phyloP scores from a whole-genome alignment of 331 rosid species.

The Acacia pycnantha region DNA sequence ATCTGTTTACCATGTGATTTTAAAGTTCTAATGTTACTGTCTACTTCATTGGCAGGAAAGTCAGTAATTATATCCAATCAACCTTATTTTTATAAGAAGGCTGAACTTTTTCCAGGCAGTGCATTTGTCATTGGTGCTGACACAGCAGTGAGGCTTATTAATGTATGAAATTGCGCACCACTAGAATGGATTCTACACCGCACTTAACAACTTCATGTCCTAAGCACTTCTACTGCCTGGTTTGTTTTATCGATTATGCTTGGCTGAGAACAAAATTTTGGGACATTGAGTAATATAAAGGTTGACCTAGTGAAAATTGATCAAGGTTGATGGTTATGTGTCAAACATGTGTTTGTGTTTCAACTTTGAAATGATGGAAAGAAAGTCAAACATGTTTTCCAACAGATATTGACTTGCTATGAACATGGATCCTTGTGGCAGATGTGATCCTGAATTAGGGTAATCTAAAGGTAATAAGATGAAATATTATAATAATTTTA shows the following conservation, averaged over 20 bases:
- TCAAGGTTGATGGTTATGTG: neutral
- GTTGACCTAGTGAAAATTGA: neutral
- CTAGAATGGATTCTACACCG: conserved; percentile 9
- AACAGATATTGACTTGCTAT: neutral
- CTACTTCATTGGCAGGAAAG: conserved; percentile 63
- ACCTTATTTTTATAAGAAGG: conserved; percentile 87
- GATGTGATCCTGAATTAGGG: neutral
- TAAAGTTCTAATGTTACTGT: conserved; percentile 26
- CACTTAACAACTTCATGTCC: conserved; percentile 18
- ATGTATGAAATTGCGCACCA: conserved; percentile 51
- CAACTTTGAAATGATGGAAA: neutral
- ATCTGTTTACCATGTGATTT: conserved; percentile 18
- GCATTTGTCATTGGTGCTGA: conserved; percentile 94
- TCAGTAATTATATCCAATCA: conserved; percentile 80
- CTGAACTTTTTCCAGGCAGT: conserved; percentile 90
- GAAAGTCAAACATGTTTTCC: neutral
- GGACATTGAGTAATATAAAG: neutral
- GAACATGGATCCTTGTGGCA: neutral
- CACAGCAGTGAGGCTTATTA: conserved; percentile 79
- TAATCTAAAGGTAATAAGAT: neutral
- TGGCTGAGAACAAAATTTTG: neutral
- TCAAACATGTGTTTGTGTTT: neutral
- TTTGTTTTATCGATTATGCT: conserved; percentile 11
- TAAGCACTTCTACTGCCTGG: neutral
- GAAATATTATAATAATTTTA: neutral